Percentiles rank a stretch among this genome's conserved stretches.
Conservation (phyloP, 2,329 filamentous ascomycete species). For the Epichloe bromicola region DNA sequence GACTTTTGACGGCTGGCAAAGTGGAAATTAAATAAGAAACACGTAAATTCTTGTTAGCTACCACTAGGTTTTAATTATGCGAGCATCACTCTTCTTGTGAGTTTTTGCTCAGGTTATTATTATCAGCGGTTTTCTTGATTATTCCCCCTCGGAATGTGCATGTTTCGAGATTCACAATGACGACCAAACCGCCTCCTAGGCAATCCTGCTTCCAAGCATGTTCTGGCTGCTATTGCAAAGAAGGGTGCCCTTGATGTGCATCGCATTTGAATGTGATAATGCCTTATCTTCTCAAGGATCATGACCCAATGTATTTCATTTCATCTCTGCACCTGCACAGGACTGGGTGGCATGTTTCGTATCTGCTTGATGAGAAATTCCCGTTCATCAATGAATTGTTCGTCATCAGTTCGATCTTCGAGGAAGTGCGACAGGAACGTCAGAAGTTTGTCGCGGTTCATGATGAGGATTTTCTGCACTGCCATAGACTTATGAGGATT, state of each 20-base stretch:
- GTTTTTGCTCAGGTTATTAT: background rate
- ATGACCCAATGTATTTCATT: background rate
- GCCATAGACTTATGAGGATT: slow-evolving; percentile 97
- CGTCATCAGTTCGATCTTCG: slow-evolving; percentile 89
- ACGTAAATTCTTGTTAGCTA: background rate
- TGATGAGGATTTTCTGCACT: slow-evolving; percentile 88
- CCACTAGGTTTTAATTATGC: background rate
- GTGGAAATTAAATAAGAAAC: background rate
- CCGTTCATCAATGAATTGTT: slow-evolving; percentile 96
- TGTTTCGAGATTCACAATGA: background rate
- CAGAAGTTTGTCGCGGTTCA: slow-evolving; percentile 85
- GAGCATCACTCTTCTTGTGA: background rate
- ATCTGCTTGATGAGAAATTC: slow-evolving; percentile 97
- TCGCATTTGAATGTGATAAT: background rate
- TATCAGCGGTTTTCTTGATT: background rate
- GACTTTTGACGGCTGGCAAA: background rate
- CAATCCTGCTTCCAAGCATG: background rate
- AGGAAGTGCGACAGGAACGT: slow-evolving; percentile 84
- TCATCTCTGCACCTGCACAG: slow-evolving; percentile 38
- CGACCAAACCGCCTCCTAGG: background rate
- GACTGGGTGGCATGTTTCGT: slow-evolving; percentile 48
- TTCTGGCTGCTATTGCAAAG: background rate
- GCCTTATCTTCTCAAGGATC: background rate
- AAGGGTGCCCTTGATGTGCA: background rate
- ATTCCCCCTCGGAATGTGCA: background rate